These are phyloP conservation scores for Ophiostoma sp. DNA, from an alignment of 2,329 filamentous ascomycete genomes.

Conservation along the genomic window DNA sequence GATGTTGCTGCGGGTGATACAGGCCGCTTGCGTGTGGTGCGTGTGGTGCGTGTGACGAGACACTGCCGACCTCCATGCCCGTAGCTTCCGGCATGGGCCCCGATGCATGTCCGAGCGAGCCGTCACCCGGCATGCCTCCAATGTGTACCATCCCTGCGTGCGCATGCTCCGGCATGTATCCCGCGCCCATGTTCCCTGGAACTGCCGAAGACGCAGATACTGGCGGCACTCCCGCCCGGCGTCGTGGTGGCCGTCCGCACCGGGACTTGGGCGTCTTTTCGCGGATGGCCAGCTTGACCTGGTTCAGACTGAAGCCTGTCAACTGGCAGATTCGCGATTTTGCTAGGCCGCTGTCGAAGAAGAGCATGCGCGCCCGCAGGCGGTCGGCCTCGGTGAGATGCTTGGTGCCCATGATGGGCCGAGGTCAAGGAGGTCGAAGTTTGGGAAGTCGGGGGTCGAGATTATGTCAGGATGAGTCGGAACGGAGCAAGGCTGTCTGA, in stretches of 20 bases:
- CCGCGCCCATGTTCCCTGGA: neutral
- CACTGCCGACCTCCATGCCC: neutral
- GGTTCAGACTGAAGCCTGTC: conserved; percentile 27
- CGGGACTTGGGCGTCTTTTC: conserved; percentile 27
- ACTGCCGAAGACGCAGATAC: neutral
- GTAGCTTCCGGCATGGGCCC: neutral
- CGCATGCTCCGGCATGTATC: neutral
- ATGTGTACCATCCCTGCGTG: neutral
- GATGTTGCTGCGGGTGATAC: conserved; percentile 1
- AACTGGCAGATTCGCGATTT: conserved; percentile 27
- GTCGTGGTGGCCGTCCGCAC: conserved; percentile 24
- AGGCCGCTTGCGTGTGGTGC: neutral
- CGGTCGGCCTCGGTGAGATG: conserved; percentile 29
- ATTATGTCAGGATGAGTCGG: neutral
- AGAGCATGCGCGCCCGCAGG: conserved; percentile 26
- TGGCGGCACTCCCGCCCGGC: neutral
- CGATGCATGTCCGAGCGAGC: neutral
- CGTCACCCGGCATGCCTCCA: neutral
- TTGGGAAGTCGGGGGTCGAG: neutral
- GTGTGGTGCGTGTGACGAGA: neutral
- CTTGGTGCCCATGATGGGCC: conserved; percentile 26
- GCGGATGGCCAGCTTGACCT: conserved; percentile 28
- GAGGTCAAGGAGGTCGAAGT: neutral
- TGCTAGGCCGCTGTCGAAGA: conserved; percentile 26
- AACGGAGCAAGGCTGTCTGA: neutral